Percentiles rank a stretch among this genome's conserved stretches.
Evolutionary conservation across 108 stramenopile genomes (phyloP).

Genomic region (Pelagomonas calceolata): DNA sequence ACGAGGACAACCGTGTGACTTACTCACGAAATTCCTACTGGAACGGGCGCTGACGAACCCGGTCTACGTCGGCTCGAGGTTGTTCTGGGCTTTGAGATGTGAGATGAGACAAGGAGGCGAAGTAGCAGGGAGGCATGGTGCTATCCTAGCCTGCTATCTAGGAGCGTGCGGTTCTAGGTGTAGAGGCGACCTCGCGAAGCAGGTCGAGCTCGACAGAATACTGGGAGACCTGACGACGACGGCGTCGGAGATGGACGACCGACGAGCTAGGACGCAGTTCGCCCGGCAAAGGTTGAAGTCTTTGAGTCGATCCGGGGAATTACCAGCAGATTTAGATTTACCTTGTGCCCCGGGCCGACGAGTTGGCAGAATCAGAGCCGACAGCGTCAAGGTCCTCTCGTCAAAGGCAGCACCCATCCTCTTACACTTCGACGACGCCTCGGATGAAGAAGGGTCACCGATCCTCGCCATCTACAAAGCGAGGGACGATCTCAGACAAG

Average conservation of each 20-base stretch:
- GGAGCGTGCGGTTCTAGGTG: not conserved
- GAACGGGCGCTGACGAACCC: conserved; percentile 7
- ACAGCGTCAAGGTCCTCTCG: not conserved
- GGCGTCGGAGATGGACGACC: not conserved
- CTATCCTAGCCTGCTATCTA: conserved; percentile 1
- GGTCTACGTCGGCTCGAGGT: not conserved
- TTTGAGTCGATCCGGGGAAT: not conserved
- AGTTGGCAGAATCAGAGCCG: conserved; percentile 2
- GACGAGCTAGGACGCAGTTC: not conserved
- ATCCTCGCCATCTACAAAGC: conserved; percentile 20
- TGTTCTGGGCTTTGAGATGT: conserved; percentile 20
- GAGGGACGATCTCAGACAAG: conserved; percentile 25
- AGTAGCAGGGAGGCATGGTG: not conserved
- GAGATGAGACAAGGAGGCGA: conserved; percentile 2
- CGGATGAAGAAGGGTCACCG: not conserved
- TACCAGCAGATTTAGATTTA: not conserved
- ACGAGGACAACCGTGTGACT: not conserved
- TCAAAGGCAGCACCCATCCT: conserved; percentile 1
- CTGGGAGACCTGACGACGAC: not conserved
- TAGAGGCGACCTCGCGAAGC: not conserved
- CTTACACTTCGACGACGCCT: conserved; percentile 3
- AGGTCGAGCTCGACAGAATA: not conserved
- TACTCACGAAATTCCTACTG: conserved; percentile 1
- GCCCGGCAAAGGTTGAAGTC: not conserved
- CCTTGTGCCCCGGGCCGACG: not conserved